Evolutionary conservation across 2,329 filamentous ascomycete species (phyloP), one percentile per base, ranked within the genome.

Genomic region (Trichophyton equinum): DNA sequence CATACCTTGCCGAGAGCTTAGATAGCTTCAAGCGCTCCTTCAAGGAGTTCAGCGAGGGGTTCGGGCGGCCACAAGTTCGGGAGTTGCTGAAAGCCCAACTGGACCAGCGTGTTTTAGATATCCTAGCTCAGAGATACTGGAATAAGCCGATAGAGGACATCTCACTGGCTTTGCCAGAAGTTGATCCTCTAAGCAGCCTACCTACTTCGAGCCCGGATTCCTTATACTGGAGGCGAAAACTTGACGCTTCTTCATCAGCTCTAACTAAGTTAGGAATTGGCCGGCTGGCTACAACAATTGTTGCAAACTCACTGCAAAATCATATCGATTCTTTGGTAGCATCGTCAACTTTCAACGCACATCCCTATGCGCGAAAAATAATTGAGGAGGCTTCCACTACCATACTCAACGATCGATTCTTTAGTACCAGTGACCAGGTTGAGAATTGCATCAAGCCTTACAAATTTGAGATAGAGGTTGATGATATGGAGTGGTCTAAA

Each of bases 371-470:
- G 8, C 86, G 89, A 40, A 85, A 94, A 72, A 89, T 90, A n/a
- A 97, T 99, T 65, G 88, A 85, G 56, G 91, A 96, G 67, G 91
- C 94, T 0, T 90, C 91, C 1, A 88, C 89, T 0, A 87, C 85
- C 27, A 97, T 99, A 59, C 77, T 99, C 11, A 94, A 94, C 65
- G 94, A 99, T 69, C 82, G 92, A 13, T 96, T 95, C 65, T 97
- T 96, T 76, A 94, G 92, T 74, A 99, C 95, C 0, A 94, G 89
- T 64, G 95, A 99, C 69, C 94, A 97, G 75, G 89, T 99, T 0
- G 94, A 99, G 74, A 97, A 97, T 71, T 99, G 92, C 71, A 95
- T 99, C 75, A 99, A 99, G 74, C 94, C 95, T 0, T 99, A 92
- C 79, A 99, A 99, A 72, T 97, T 92, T 67, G 91, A 96, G 64